Evolutionary conservation across 2,329 filamentous ascomycete genomes (phyloP), one percentile per base, ranked within the genome.

Genomic region (Lecanoromycetidae sp.): DNA sequence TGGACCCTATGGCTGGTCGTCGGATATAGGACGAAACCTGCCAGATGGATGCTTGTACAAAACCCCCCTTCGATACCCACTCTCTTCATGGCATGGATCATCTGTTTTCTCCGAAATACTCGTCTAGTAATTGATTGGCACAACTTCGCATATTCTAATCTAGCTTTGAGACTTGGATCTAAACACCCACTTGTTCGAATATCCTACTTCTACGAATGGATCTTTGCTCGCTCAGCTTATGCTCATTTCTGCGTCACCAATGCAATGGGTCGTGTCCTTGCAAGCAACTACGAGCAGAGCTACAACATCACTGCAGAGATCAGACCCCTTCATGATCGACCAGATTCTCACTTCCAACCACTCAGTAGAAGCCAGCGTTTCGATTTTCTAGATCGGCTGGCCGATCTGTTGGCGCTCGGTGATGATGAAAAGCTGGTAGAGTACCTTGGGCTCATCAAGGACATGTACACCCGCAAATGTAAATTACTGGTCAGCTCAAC

Each of bases 1-100:
- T 77, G 71, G 63, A 79, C 75, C 25, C 68, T 98, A 4, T 82
- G 85, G 62, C 63, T 69, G 43, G 78, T 80, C 5, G 71, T 98
- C 12, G 76, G 80, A 54, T 94, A 94, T 62, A 67, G 72, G 12
- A 80, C 85, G 0, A 71, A 75, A n/a, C 77, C 88, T 1, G 74
- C 81, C 5, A 77, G 79, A 66, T 95, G 85, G 84, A 81, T 95
- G 61, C 74, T 96, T 7, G 82, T 95, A 19, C 84, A 95, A 74
- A 98, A 96, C 57, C 91, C 91, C 5, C 91, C 91, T 0, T 91
- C 90, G 0, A 94, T 96, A 50, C 91, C 91, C 0, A 94, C 87
- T 0, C 76, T 98, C 19, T 76, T 82, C 43, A 70, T 95, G 30
- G 83, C 86, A 13, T 71, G 80, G 19, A 52, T 88, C 3, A 72